These are phyloP conservation scores for Scedosporium boydii DNA, from an alignment of 2,329 filamentous ascomycete genomes.

Conservation along the genomic window DNA sequence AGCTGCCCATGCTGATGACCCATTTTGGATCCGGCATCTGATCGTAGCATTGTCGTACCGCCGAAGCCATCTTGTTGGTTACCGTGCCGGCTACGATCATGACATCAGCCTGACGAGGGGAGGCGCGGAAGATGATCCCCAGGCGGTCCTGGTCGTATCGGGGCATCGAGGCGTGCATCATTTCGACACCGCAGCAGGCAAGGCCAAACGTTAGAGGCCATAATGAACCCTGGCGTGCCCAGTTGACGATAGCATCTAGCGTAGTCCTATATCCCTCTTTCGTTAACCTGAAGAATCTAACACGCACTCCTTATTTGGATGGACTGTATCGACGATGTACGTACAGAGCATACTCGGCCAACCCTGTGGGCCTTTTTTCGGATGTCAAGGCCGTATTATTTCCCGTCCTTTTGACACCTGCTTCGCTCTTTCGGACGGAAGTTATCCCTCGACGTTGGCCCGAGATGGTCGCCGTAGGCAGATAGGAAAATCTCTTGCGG, in stretches of 20 bases:
- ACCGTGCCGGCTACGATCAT: constrained; percentile 92
- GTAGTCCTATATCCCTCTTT: constrained; percentile 47
- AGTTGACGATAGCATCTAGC: constrained; percentile 71
- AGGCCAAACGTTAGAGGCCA: constrained; percentile 88
- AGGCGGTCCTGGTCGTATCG: constrained; percentile 84
- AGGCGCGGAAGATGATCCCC: constrained; percentile 84
- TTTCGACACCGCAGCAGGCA: constrained; percentile 82
- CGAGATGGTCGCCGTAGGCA: too few relatives aligned
- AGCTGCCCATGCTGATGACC: constrained; percentile 77
- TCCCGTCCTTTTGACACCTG: not conserved
- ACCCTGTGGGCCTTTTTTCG: constrained; percentile 70
- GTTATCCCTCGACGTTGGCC: not conserved
- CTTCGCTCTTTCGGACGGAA: not conserved
- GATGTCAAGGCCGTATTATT: constrained; percentile 61
- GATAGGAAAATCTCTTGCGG: not conserved
- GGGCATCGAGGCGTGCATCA: constrained; percentile 85
- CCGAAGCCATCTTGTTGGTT: constrained; percentile 94
- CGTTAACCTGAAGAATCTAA: not conserved
- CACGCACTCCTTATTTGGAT: too few relatives aligned
- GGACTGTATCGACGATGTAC: constrained; percentile 22
- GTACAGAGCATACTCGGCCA: constrained; percentile 79
- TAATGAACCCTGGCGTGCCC: constrained; percentile 73
- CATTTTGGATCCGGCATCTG: constrained; percentile 93
- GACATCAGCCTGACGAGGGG: constrained; percentile 78
- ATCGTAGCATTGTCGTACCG: constrained; percentile 83